Evolutionary conservation across 208 protist species (phyloP), one percentile per base, ranked within the genome.

Genomic region (Crithidia acanthocephali): DNA sequence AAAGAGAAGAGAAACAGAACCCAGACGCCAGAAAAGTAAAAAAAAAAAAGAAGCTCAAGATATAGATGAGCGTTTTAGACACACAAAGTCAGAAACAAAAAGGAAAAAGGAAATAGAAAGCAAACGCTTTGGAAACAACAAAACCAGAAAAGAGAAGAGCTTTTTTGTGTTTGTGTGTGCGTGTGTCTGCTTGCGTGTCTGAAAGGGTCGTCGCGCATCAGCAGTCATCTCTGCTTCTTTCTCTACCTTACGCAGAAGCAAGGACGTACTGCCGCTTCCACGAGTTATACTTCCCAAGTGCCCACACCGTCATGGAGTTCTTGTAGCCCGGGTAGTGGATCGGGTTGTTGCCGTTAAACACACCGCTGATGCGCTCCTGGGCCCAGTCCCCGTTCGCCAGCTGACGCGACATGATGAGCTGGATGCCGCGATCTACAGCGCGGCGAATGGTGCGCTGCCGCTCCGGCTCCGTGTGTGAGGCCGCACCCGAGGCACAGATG

Each of bases 311-410:
- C 91, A 99, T 99, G 18, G 84, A 90, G 75, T 99, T 97, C 74
- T 95, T 97, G 76, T 98, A 98, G n/a, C 89, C 86, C 0, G 95
- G 92, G 84, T 99, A 99, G 76, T 95, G 88, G 68, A 99, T 99
- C 30, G 94, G 93, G 83, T 98, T 99, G 83, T 98, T 99, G 53
- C 95, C 96, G 86, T 99, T 99, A 83, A 99, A 99, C 30, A 99
- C 94, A 33, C 98, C 98, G 68, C 85, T 93, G 66, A 99, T 98
- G 58, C 92, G 80, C 84, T 98, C 92, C 86, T 98, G 96, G 2
- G 76, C 51, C 90, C 92, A 98, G 67, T 98, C 94, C 6, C 96
- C 95, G 20, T 75, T 88, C 10, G 28, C 65, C 23, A 95, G 81
- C 80, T 98, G 95, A 20, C 90, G 82, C 18, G 86, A 83, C 85